Base-by-base conservation (phyloP, 106 monocot genomes). In the Dioscorea zingiberensis region DNA sequence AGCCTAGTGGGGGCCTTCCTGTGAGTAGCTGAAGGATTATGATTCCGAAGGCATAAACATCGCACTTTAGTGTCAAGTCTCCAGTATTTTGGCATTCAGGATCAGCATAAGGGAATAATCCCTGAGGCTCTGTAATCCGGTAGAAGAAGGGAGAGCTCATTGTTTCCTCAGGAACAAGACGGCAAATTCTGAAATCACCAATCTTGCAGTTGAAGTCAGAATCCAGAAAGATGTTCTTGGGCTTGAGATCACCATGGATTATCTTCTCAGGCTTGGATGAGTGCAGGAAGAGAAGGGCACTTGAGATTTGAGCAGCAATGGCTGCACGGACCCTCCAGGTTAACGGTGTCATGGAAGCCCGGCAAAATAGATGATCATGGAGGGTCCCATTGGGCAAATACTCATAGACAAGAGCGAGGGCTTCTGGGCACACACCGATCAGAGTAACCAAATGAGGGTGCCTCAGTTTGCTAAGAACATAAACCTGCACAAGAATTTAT, bases 201-300 rank as follows among this genome's bases (percentile, higher is more conserved):
- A 93, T 71, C 71, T 85, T 93, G 80, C 76, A 83, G 59, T 62
- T 75, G 24, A 80, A 80, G 27, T 78, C 49, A 13, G 78, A 68
- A 59, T 89, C 88, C 9, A 93, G 74, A 48, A 83, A 73, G 65
- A 93, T 78, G 64, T 83, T 93, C 26, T 74, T 71, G 44, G 81
- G 93, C 25, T 83, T 93, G 21, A 93, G 76, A 59, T 93, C 77
- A 25, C 88, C 93, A 59, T 93, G 93, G 28, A 93, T 66, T 17
- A 89, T 75, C 70, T 71, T 85, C 25, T 80, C 75, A 13, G 92
- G 88, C 65, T 69, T 84, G 25, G 73, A 82, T 30, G 88, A 80
- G 65, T 93, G 88, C 73, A 93, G 23, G 71, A 88, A 93, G 18
- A 78, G 66, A 15, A 93, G 85, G 2, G 80, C 88, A 46, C 75